Conservation (phyloP, 306 rosid species). For the Prunus davidiana region DNA sequence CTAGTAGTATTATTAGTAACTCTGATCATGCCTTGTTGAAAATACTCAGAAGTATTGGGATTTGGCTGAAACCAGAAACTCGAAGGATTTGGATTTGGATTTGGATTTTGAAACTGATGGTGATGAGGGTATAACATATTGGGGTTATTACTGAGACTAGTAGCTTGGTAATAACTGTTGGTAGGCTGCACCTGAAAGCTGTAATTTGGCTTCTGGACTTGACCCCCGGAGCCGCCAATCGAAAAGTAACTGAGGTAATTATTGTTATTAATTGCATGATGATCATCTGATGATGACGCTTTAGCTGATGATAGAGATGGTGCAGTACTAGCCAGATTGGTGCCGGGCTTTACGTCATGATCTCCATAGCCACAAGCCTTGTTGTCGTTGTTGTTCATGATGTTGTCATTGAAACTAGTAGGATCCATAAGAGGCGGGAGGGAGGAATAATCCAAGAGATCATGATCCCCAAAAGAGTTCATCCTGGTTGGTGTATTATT, state of each 20-base stretch:
- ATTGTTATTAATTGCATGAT: background rate
- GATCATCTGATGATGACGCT: slow-evolving; percentile 19
- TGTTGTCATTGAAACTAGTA: background rate
- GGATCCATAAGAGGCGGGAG: slow-evolving; percentile 84
- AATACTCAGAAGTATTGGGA: slow-evolving; percentile 21
- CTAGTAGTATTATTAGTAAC: background rate
- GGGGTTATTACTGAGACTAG: slow-evolving; percentile 18
- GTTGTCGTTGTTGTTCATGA: slow-evolving; percentile 1
- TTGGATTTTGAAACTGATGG: slow-evolving; percentile 21
- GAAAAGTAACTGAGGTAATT: slow-evolving; percentile 22
- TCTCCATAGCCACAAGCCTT: background rate
- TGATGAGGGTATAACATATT: slow-evolving; percentile 11
- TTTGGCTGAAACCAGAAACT: slow-evolving; percentile 24
- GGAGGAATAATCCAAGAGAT: slow-evolving; percentile 46
- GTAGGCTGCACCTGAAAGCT: slow-evolving; percentile 23
- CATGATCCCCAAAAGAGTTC: slow-evolving; percentile 45
- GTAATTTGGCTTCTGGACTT: slow-evolving; percentile 15
- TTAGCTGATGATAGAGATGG: slow-evolving; percentile 24
- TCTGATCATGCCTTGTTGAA: slow-evolving; percentile 24
- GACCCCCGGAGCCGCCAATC: slow-evolving; percentile 22
- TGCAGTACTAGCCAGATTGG: background rate
- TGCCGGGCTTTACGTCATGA: slow-evolving; percentile 13
- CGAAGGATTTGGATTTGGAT: background rate
- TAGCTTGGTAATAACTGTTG: slow-evolving; percentile 13
- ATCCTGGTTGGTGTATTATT: slow-evolving; percentile 31